Evolutionary conservation across 495 filamentous ascomycete species (phyloP), one percentile per base, ranked within the genome.

Genomic region (Cairneyella variabilis): DNA sequence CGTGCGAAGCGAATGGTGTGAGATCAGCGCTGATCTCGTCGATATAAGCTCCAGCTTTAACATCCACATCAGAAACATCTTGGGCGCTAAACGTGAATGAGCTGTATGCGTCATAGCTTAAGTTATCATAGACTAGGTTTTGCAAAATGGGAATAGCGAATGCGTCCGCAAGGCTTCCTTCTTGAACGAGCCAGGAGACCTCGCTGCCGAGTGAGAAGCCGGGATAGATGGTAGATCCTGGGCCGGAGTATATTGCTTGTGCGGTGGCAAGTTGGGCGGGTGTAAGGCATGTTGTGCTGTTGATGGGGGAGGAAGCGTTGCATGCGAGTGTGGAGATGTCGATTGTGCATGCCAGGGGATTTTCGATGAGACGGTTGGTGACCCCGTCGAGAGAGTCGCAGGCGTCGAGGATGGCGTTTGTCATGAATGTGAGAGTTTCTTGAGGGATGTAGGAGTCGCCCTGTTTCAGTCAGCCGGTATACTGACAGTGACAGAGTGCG

Each of bases 51-150:
- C 63, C 60, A 10, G 67, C 69, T 1, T 36, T 59, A 18, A 22
- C 20, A 48, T 75, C 63, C 0, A 74, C 48, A 5, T 39, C 48
- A 28, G 59, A 61, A 27, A 76, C 64, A 47, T 74, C 65, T 10
- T 54, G 39, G 2, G 66, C 71, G n/a, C n/a, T n/a, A 56, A 61
- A 75, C 46, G 75, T 62, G 53, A 75, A 74, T 1, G 27, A 32
- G 28, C 28, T 6, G 14, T 32, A 32, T n/a, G 67, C 48, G 52
- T 80, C 63, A 43, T 72, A 77, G 11, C 59, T 64, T 23, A 77
- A 53, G 53, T 78, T 67, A 34, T 76, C 57, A 59, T 74, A 79
- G 20, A 76, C 72, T 12, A 79, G 62, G 22, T 79, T 72, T 48
- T 79, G 73, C 62, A 78, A 57, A 45, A 80, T 72, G 12, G 71